A percentile compares a stretch with the other conserved stretches of the same genome.
Conservation (phyloP, 1,139 yeast species). For the Kurtzmaniella quercitrusa region DNA sequence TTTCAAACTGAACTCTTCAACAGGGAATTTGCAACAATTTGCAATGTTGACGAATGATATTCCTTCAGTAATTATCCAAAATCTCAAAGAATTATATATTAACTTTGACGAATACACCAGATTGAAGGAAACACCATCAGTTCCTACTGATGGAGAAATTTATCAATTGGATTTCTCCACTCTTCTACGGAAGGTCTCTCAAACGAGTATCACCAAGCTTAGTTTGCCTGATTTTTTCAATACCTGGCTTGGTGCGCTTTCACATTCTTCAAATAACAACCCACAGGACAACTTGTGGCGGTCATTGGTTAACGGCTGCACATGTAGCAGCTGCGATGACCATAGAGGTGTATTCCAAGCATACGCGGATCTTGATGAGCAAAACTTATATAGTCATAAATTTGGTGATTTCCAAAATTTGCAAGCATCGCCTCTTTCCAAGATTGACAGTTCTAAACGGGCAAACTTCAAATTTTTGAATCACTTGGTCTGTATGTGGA, state of each 20-base stretch:
- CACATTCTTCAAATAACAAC: conserved; percentile 7
- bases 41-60: conserved; percentile 12
- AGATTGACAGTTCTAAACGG: conserved; percentile 6
- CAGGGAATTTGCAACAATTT: conserved; percentile 19
- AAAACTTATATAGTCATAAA: conserved; percentile 16
- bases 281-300: neutral
- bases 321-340: conserved; percentile 15
- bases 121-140: neutral
- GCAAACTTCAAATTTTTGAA: conserved; percentile 17
- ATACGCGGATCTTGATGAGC: conserved; percentile 15
- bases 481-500: conserved; percentile 16
- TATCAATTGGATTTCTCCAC: conserved; percentile 7
- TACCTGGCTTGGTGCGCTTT: conserved; percentile 18
- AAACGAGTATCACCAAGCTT: conserved; percentile 12
- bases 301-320: conserved; percentile 16
- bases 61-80: conserved; percentile 8
- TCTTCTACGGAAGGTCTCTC: conserved; percentile 5
- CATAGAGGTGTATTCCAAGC: conserved; percentile 14
- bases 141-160: neutral
- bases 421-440: conserved; percentile 1
- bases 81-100: conserved; percentile 15
- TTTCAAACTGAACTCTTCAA: conserved; percentile 18
- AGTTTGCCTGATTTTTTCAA: conserved; percentile 24
- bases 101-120: conserved; percentile 20
- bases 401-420: conserved; percentile 9